Percentiles rank a stretch among this genome's conserved stretches.
These are phyloP conservation scores for Salicornia ramosissima DNA, from an alignment of 148 eudicot genomes.

Conservation along the genomic window DNA sequence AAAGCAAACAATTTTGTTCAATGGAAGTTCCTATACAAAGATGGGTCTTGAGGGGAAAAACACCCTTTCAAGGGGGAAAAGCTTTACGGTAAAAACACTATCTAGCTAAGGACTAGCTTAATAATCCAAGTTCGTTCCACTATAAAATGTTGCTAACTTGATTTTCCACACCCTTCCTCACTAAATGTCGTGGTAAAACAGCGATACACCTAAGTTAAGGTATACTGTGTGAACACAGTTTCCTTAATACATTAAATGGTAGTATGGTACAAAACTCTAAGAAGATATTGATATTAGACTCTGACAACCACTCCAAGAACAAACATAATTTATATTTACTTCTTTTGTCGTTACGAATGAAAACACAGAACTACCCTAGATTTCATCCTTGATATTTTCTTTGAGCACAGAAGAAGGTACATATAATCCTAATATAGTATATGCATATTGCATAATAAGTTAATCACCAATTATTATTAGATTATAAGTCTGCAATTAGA, in stretches of 20 bases:
- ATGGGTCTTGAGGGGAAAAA: no score
- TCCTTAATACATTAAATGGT: slow-evolving; percentile 11
- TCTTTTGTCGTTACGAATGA: neutral
- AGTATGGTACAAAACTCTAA: neutral
- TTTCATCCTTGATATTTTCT: slow-evolving; percentile 6
- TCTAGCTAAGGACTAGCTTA: no score
- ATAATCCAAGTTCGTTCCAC: no score
- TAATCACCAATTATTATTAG: slow-evolving; percentile 7
- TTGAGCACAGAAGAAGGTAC: slow-evolving; percentile 4
- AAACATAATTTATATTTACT: neutral
- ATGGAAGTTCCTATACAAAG: no score
- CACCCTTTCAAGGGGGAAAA: no score
- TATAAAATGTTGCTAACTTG: no score
- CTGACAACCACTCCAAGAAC: neutral
- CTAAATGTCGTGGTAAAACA: no score
- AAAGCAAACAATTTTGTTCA: no score
- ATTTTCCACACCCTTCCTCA: no score
- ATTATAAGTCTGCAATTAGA: neutral
- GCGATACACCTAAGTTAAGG: no score
- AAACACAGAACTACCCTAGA: slow-evolving; percentile 11
- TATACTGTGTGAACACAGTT: slow-evolving; percentile 3
- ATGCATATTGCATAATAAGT: slow-evolving; percentile 11
- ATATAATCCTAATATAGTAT: slow-evolving; percentile 9
- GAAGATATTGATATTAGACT: neutral
- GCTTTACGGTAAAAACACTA: no score